phyloP scores from a whole-genome alignment of 257 asterid genomes.

The Ophiorrhiza pumila region DNA sequence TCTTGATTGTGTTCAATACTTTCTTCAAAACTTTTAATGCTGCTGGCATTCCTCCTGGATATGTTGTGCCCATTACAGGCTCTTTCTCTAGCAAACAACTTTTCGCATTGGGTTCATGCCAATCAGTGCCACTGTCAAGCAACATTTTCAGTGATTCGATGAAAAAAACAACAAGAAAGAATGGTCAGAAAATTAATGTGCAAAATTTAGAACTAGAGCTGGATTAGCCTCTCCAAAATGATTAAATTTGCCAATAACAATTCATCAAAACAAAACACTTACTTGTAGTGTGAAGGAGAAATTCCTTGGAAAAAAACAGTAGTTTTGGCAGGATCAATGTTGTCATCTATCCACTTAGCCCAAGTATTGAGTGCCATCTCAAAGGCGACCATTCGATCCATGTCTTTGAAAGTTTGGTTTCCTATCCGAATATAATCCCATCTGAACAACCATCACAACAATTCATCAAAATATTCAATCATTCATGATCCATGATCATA shows the following conservation, averaged over 20 bases:
- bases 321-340: conserved; percentile 60
- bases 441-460: conserved; percentile 13
- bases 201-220: no score
- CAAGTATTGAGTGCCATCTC: conserved; percentile 73
- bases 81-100: conserved; percentile 46
- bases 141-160: no score
- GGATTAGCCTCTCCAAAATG: no score
- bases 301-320: conserved; percentile 85
- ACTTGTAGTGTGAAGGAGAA: conserved; percentile 90
- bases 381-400: conserved; percentile 76
- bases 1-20: conserved; percentile 48
- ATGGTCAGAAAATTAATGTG: neutral
- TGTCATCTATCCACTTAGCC: conserved; percentile 80
- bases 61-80: conserved; percentile 53
- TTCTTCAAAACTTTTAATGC: conserved; percentile 53
- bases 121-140: conserved; percentile 53
- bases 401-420: conserved; percentile 57
- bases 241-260: no score
- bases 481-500: neutral
- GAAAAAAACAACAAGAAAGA: neutral
- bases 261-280: neutral
- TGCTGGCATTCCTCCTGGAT: conserved; percentile 69
- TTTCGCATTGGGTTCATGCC: conserved; percentile 61
- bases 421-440: conserved; percentile 72
- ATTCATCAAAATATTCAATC: neutral